Evolutionary conservation across 164 flowering plant species (phyloP), one percentile per base, ranked within the genome.

Genomic region (Kalanchoe fedtschenkoi): DNA sequence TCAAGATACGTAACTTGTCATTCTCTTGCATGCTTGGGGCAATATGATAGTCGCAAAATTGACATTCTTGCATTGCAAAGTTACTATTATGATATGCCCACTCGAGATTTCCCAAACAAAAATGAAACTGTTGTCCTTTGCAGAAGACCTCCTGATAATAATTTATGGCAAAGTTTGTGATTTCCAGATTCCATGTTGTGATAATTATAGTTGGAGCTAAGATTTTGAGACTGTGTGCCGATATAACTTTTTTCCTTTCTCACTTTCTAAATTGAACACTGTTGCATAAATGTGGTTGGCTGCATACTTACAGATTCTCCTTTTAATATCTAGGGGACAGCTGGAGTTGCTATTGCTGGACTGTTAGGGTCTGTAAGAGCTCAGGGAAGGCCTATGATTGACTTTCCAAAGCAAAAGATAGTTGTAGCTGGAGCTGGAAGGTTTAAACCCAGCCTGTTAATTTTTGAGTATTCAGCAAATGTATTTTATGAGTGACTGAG

Each of bases 341-440:
- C 99, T 22, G 99, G 99, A 64, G 96, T 93, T 72, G 99, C 99
- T 60, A 78, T 90, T 63, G 99, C 99, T 76, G 99, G 99, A 56
- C 91, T 93, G 74, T 69, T 93, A 62, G 99, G 99, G 72, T 97
- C 97, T 67, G 99, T 93, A 35, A 85, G 99, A 71, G 95, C 97
- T 57, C 97, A 93, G 69, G 99, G 99, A 71, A 86, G 77, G 73
- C 87, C 95, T 68, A 88, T 90, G 96, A 86, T 90, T 63, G 97
- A 93, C 74, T 93, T 90, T 64, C 97, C 99, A 69, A 93, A 93
- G 72, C 88, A 79, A 73, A 93, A 88, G 78, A 93, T 93, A 71
- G 96, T 93, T 72, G 95, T 93, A 68, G 98, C 98, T 75, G 98
- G 98, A 60, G 98, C 98, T 79, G 98, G 98, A 77, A 91, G 96